Percentiles rank a stretch among this genome's conserved stretches.
phyloP scores from a whole-genome alignment of 164 flowering plant species.

The Annona squamosa region DNA sequence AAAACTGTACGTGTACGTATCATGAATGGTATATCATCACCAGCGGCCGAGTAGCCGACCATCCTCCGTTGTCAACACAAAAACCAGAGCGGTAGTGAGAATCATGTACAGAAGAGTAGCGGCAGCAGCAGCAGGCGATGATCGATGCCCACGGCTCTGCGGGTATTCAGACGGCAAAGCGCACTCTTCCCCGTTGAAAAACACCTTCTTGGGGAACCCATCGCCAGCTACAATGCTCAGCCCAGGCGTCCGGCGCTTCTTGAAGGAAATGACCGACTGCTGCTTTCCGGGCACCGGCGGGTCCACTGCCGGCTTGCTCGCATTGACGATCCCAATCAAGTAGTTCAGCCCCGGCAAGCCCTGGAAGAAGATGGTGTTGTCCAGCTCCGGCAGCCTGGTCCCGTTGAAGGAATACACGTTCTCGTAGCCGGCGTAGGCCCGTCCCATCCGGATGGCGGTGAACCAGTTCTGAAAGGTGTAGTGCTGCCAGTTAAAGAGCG shows the following conservation, averaged over 20 bases:
- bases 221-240: slow-evolving; percentile 49
- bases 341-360: slow-evolving; percentile 59
- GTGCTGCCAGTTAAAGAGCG: slow-evolving; percentile 67
- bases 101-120: slow-evolving; percentile 9
- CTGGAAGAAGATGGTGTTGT: slow-evolving; percentile 61
- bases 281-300: slow-evolving; percentile 81
- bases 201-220: slow-evolving; percentile 61
- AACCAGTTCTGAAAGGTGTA: slow-evolving; percentile 55
- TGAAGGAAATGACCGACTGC: slow-evolving; percentile 68
- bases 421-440: slow-evolving; percentile 44
- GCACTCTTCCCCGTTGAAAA: slow-evolving; percentile 85
- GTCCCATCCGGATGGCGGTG: slow-evolving; percentile 41
- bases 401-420: slow-evolving; percentile 76
- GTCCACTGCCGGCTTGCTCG: slow-evolving; percentile 36
- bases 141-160: slow-evolving; percentile 7
- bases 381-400: slow-evolving; percentile 31
- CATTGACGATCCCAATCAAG: slow-evolving; percentile 45
- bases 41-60: slow-evolving; percentile 4
- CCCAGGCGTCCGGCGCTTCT: slow-evolving; percentile 37
- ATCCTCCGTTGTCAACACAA: slow-evolving; percentile 15
- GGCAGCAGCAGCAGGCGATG: background rate
- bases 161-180: slow-evolving; percentile 50
- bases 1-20: too few relatives aligned
- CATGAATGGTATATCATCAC: background rate
- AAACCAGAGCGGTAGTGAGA: slow-evolving; percentile 11